Evolutionary conservation across 148 eudicot species (phyloP), one percentile per base, ranked within the genome.

Genomic region (Persicaria tinctoria): DNA sequence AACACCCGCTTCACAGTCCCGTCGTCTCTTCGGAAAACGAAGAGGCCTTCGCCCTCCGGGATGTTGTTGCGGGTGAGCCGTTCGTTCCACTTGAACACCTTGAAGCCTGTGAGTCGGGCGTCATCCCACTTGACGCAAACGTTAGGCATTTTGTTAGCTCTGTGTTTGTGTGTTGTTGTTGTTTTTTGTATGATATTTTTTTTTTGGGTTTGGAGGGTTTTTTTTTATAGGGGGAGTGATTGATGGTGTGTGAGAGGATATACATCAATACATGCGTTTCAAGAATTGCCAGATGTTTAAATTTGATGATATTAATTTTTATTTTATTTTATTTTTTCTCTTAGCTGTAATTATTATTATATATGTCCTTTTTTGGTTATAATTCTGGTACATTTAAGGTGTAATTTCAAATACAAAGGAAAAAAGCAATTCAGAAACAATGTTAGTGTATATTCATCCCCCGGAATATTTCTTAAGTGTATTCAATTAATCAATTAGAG

Each of bases 61-160:
- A 63, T 5, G 16, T 32, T 5, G 69, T 63, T 63, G 0, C 6
- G 9, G 11, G 38, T 1, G 1, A 63, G 69, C 46, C 6, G 12
- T 45, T 63, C 69, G 17, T 63, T 63, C 69, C 69, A 63, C 45
- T 32, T 63, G 6, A 32, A 63, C n/a, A 63, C 6, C n/a, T 63
- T 63, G 41, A 63, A 11, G 3, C 69, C 45, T 4, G 45, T 38
- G 69, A 63, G 13, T 63, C 13, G 46, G 45, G 41, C n/a, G 10
- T 63, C 5, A 8, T 32, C 69, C 69, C 69, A 63, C 46, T 63
- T 63, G 46, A 63, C 5, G n/a, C 69, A 63, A 32, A 32, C 41
- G 41, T 51, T 3, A 5, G 45, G 12, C 69, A 63, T 63, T 63
- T 5, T 63, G 9, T 32, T 63, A 12, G 53, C 12, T 9, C 3